phyloP scores from a whole-genome alignment of 257 asterid species.

The Phtheirospermum japonicum region DNA sequence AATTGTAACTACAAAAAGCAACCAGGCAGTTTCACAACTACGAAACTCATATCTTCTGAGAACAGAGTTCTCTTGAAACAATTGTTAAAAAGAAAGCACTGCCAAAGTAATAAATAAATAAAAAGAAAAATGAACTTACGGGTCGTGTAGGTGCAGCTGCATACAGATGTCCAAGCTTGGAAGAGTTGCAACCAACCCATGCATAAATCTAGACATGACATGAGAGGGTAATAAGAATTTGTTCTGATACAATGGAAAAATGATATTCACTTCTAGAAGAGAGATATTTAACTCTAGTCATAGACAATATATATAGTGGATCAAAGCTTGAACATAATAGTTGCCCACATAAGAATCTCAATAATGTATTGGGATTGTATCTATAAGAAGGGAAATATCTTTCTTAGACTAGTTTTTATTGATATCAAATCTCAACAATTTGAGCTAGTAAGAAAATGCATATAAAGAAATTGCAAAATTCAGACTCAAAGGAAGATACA shows the following conservation, averaged over 20 bases:
- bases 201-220: slow-evolving; percentile 58
- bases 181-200: slow-evolving; percentile 88
- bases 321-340: not conserved
- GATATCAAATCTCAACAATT: not conserved
- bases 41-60: no score
- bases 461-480: no score
- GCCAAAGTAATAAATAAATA: not conserved
- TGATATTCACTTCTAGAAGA: not conserved
- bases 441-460: not conserved
- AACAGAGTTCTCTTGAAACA: no score
- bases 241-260: slow-evolving; percentile 8
- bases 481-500: not conserved
- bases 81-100: no score
- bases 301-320: not conserved
- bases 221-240: slow-evolving; percentile 1
- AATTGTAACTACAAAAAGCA: no score
- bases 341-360: not conserved
- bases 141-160: slow-evolving; percentile 85
- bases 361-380: not conserved
- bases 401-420: no score
- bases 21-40: no score
- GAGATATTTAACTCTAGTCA: not conserved
- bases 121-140: slow-evolving; percentile 46
- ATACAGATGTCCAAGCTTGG: slow-evolving; percentile 82
- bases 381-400: no score